Base-by-base conservation (phyloP, 2,329 filamentous ascomycete species). In the Sporothrix curviconia region DNA sequence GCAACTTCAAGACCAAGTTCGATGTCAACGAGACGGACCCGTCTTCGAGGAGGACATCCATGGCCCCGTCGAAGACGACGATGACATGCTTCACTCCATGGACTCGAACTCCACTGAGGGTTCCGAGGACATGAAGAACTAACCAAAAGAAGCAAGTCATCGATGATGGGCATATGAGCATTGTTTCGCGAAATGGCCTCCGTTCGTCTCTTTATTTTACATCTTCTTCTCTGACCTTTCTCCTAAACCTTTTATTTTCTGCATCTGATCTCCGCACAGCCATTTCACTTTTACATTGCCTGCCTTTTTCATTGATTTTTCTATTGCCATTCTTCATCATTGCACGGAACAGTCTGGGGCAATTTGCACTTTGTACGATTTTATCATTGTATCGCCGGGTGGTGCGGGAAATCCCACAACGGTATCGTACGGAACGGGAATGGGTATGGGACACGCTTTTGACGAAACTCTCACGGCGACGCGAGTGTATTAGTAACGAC, bases 1-100 rank as follows among this genome's bases (percentile, higher is more conserved):
- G 82, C 60, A 84, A 92, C 70, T 90, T 96, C 77, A 95, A 94
- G 81, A 95, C 92, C 74, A 99, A 99, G 77, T 97, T 96, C 71
- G 94, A 99, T 74, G 79, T 89, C 65, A 81, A 90, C 70, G 94
- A 97, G 66, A 79, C 83, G 17, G 92, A 97, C 68, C 92, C 91
- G 89, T 95, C 68, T 96, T 96, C 65, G 91, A 97, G 71, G 92
- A 96, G 74, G 81, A 83, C 56, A 62, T 94, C 59, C 90, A 95
- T 68, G 90, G 89, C 30, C 80, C 85, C 17, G 66, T 83, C 53
- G 76, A 83, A 52, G 81, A 83, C 53, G 76, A 83, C 50, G 78
- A 86, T 56, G 80, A 86, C 60, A 71, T 79, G 59, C 74, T 80
- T 59, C 76, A 72, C 66, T 81, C 82, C 75, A 79, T 75, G 34